A percentile compares a stretch with the other conserved stretches of the same genome.
These are phyloP conservation scores for Blastobotrys parvus DNA, from an alignment of 805 yeast genomes.

Conservation along the genomic window DNA sequence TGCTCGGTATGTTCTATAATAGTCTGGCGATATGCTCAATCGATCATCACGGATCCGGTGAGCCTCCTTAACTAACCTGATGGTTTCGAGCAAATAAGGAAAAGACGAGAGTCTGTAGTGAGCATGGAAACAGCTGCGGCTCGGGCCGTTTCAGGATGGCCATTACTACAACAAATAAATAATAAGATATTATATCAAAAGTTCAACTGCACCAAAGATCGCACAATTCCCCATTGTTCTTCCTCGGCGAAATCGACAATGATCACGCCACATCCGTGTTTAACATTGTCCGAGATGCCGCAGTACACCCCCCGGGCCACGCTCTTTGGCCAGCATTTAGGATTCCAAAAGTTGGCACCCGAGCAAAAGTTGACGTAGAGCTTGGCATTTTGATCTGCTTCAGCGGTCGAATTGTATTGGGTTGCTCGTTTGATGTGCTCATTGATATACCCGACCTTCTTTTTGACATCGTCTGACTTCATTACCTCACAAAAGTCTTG, in stretches of 20 bases:
- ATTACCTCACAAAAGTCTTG: conserved; percentile 70
- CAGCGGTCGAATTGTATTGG: conserved; percentile 37
- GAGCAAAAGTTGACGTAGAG: conserved; percentile 65
- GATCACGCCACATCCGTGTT: conserved; percentile 53
- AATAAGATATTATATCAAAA: too few species aligned
- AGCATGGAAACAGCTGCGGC: too few species aligned
- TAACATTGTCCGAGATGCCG: conserved; percentile 17
- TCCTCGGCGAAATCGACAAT: conserved; percentile 60
- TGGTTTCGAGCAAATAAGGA: too few species aligned
- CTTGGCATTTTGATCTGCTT: conserved; percentile 37
- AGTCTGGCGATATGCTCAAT: too few species aligned
- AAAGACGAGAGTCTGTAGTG: too few species aligned
- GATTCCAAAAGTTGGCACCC: conserved; percentile 64
- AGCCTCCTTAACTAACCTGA: too few species aligned
- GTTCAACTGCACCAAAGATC: conserved; percentile 1
- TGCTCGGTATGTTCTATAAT: too few species aligned
- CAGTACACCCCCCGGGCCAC: conserved; percentile 44
- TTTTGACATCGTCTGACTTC: conserved; percentile 41
- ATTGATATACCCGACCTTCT: conserved; percentile 50
- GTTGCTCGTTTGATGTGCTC: conserved; percentile 46
- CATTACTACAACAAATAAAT: too few species aligned
- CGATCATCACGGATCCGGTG: too few species aligned
- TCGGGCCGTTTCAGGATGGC: too few species aligned
- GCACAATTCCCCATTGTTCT: conserved; percentile 49
- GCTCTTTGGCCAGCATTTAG: conserved; percentile 64